phyloP scores from a whole-genome alignment of 2,329 filamentous ascomycete genomes.

The Ceratocystis destructans region DNA sequence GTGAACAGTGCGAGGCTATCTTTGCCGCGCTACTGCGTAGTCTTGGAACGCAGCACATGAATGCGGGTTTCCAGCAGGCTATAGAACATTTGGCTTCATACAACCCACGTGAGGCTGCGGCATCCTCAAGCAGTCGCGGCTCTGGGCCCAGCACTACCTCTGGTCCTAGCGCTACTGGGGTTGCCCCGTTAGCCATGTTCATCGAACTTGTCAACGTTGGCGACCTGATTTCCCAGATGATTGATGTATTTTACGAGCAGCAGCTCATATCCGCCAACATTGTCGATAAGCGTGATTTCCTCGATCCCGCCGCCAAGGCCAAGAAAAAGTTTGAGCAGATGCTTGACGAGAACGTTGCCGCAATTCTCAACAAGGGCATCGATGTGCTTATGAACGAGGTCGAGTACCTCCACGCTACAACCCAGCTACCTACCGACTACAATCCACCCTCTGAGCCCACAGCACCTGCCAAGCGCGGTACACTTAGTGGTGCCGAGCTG shows the following conservation, averaged over 20 bases:
- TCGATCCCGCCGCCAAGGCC: conserved; percentile 79
- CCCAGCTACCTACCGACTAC: conserved; percentile 76
- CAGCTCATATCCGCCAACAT: conserved; percentile 73
- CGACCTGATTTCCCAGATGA: conserved; percentile 95
- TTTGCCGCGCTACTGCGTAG: conserved; percentile 76
- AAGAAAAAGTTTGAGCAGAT: conserved; percentile 99
- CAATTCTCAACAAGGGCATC: conserved; percentile 92
- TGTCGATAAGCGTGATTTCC: conserved; percentile 83
- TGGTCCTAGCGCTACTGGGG: conserved; percentile 25
- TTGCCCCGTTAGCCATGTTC: conserved; percentile 87
- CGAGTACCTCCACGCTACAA: conserved; percentile 84
- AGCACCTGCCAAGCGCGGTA: conserved; percentile 19
- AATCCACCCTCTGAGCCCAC: conserved; percentile 37
- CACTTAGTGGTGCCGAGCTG: conserved; percentile 26
- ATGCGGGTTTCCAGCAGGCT: conserved; percentile 84
- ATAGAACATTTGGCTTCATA: conserved; percentile 84
- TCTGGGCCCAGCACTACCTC: background rate
- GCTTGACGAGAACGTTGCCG: conserved; percentile 91
- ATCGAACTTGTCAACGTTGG: conserved; percentile 96
- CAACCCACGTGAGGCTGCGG: conserved; percentile 69
- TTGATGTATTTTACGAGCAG: conserved; percentile 96
- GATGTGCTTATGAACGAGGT: conserved; percentile 98
- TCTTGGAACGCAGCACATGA: conserved; percentile 74
- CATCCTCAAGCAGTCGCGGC: conserved; percentile 46
- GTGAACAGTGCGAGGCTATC: conserved; percentile 77